A percentile compares a stretch with the other conserved stretches of the same genome.
These are phyloP conservation scores for Penicillium argentinense DNA, from an alignment of 495 filamentous ascomycete genomes.

Conservation along the genomic window DNA sequence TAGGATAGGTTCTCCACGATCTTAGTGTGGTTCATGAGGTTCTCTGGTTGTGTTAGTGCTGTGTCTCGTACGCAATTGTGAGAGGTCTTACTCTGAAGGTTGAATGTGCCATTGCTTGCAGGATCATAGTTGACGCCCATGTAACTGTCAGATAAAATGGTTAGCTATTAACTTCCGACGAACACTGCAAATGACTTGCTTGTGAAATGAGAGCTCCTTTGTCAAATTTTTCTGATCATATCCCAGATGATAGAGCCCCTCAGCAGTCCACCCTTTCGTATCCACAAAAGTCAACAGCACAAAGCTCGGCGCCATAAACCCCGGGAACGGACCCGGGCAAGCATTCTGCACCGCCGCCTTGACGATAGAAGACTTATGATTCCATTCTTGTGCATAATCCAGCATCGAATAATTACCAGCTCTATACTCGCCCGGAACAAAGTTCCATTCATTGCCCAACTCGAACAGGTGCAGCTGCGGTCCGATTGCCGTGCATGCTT, in stretches of 20 bases:
- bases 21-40: conserved; percentile 23
- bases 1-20: conserved; percentile 8
- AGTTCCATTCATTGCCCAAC: conserved; percentile 20
- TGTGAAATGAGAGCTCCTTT: conserved; percentile 16
- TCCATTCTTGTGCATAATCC: conserved; percentile 19
- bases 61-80: not conserved
- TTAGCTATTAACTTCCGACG: no score
- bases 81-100: conserved; percentile 12
- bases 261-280: conserved; percentile 9
- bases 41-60: conserved; percentile 1
- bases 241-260: conserved; percentile 13
- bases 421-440: conserved; percentile 6
- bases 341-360: conserved; percentile 7
- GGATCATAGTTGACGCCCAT: conserved; percentile 7
- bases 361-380: conserved; percentile 9
- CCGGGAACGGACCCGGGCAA: conserved; percentile 13
- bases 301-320: conserved; percentile 20
- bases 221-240: conserved; percentile 17
- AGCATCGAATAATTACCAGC: conserved; percentile 11
- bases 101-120: not conserved
- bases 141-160: conserved; percentile 3
- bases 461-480: conserved; percentile 11
- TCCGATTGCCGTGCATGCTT: conserved; percentile 13
- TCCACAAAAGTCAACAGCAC: conserved; percentile 1
- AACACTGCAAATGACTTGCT: conserved; percentile 13